These are phyloP conservation scores for Paraphoma sp. DNA, from an alignment of 2,329 filamentous ascomycete species.

Conservation along the genomic window DNA sequence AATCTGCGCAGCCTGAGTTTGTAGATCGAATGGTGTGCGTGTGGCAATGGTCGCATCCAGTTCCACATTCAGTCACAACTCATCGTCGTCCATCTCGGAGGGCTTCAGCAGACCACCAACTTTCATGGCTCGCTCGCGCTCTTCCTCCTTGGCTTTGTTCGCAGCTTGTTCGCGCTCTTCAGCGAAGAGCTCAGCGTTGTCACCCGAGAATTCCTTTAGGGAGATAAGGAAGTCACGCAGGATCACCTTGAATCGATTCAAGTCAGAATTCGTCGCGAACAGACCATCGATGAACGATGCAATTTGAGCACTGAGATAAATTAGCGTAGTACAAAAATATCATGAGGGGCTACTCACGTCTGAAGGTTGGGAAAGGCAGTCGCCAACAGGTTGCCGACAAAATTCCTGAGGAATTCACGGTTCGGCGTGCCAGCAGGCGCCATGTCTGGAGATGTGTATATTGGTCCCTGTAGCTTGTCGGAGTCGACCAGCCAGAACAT, in stretches of 20 bases:
- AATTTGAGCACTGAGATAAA: conserved; percentile 75
- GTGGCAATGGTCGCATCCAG: conserved; percentile 44
- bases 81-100: conserved; percentile 85
- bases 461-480: conserved; percentile 89
- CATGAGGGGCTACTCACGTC: conserved; percentile 65
- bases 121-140: conserved; percentile 91
- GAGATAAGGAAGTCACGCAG: conserved; percentile 97
- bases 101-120: conserved; percentile 96
- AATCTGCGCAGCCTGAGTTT: conserved; percentile 11
- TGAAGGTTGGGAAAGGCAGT: conserved; percentile 95
- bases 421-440: conserved; percentile 84
- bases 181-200: conserved; percentile 91
- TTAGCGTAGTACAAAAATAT: conserved; percentile 2
- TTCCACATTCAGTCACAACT: conserved; percentile 76
- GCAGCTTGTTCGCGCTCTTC: conserved; percentile 95
- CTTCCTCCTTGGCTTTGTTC: conserved; percentile 81
- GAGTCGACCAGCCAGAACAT: conserved; percentile 95
- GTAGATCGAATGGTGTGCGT: conserved; percentile 45
- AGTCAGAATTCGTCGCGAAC: conserved; percentile 85
- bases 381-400: conserved; percentile 82
- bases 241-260: conserved; percentile 94
- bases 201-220: conserved; percentile 93
- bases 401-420: conserved; percentile 87
- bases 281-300: conserved; percentile 87
- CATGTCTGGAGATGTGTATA: conserved; percentile 80